Conservation (phyloP, 1,284 basidiomycete species). For the Ustilago loliicola region DNA sequence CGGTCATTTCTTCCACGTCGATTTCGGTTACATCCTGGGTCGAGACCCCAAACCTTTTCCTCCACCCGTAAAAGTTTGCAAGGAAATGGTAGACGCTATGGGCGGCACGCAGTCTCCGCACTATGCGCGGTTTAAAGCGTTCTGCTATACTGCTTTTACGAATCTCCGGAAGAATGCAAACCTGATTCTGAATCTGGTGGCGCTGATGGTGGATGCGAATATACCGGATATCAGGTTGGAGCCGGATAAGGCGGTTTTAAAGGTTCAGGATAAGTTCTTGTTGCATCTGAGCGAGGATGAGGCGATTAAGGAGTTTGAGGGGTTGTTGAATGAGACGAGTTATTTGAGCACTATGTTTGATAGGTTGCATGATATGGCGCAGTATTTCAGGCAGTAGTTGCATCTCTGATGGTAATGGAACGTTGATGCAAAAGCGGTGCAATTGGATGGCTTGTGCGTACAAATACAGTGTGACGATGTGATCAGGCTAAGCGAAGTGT, state of each 20-base stretch:
- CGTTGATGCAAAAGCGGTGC: background rate
- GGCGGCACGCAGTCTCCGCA: slow-evolving; percentile 80
- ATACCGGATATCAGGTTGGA: slow-evolving; percentile 94
- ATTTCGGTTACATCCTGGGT: slow-evolving; percentile 98
- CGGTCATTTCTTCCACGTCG: slow-evolving; percentile 81
- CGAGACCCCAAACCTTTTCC: slow-evolving; percentile 98
- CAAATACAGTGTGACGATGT: slow-evolving; percentile 24
- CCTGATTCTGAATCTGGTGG: slow-evolving; percentile 93
- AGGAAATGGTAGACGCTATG: slow-evolving; percentile 99
- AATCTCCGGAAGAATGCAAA: slow-evolving; percentile 94
- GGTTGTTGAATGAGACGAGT: slow-evolving; percentile 91
- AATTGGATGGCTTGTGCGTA: slow-evolving; percentile 9
- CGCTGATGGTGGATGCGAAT: slow-evolving; percentile 97
- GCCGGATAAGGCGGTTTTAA: slow-evolving; percentile 76
- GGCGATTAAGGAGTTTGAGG: slow-evolving; percentile 96
- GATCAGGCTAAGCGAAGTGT: background rate
- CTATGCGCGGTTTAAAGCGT: slow-evolving; percentile 94
- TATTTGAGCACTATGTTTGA: slow-evolving; percentile 89
- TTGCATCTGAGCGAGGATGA: slow-evolving; percentile 79
- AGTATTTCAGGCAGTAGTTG: slow-evolving; percentile 63
- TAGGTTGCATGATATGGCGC: slow-evolving; percentile 68
- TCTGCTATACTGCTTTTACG: slow-evolving; percentile 96
- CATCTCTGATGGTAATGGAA: slow-evolving; percentile 1
- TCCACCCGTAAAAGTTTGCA: slow-evolving; percentile 97
- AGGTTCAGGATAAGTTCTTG: slow-evolving; percentile 95